Base-by-base conservation (phyloP, 2,329 filamentous ascomycete species). In the Fusarium caatingaense region DNA sequence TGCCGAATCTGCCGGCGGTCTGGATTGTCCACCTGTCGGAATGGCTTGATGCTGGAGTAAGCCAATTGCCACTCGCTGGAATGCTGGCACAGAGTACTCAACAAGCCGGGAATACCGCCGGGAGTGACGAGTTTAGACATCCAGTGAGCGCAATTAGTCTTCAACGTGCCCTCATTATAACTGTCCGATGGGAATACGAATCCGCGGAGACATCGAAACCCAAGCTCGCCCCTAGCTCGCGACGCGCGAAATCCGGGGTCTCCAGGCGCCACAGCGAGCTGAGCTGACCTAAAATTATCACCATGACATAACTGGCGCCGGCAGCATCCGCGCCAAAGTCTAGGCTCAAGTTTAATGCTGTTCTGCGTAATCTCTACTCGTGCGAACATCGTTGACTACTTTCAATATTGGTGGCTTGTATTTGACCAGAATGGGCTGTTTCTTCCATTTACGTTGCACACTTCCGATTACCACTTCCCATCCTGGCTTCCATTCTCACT, bases 1-100 rank as follows among this genome's bases (percentile, higher is more conserved):
- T 69, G 66, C 66, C 66, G 66, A 46, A 9, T 51, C 59, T 66
- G 37, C 63, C 63, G 63, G 41, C 20, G 41, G 56, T 27, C 27
- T 59, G 42, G 49, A 16, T 18, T 37, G 25, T 27, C 6, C 15
- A 13, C 10, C 16, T 25, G 23, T 53, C 34, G 13, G 13, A 34
- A 9, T 53, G 34, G 23, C 34, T 53, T 28, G 34, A 42, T 28
- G 9, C 5, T 41, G 49, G 3, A 41, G 34, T 25, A 21, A 20
- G 34, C 37, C 4, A 37, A 41, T 41, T 25, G 34, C 34, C n/a
- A 28, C 37, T 21, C 21, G 32, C 48, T 51, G 48, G 15, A 15
- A 8, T 15, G n/a, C 28, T 28, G 28, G 28, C 28, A 11, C 11
- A 28, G 28, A 28, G 28, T 28, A 10, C 25, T 3, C n/a, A 6